Evolutionary conservation across 2,329 filamentous ascomycete genomes (phyloP).

Genomic region (Mycosphaerella sp.): DNA sequence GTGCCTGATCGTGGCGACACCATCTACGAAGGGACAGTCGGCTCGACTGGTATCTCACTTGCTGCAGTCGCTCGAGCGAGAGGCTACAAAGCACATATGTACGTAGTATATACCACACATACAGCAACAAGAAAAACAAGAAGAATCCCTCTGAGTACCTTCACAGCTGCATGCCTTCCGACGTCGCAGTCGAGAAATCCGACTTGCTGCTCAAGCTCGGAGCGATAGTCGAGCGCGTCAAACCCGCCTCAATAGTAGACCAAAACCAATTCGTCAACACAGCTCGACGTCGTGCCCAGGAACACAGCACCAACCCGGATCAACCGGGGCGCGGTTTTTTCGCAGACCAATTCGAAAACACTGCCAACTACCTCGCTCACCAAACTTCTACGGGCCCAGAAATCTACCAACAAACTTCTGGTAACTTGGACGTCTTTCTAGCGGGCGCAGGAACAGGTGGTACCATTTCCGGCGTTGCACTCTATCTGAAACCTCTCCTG

Average conservation of each 20-base stretch:
- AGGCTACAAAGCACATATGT: slow-evolving; percentile 89
- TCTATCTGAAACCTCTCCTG: slow-evolving; percentile 72
- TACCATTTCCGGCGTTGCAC: slow-evolving; percentile 80
- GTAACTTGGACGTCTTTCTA: slow-evolving; percentile 76
- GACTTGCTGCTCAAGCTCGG: slow-evolving; percentile 83
- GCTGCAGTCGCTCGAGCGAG: slow-evolving; percentile 80
- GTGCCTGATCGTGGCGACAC: slow-evolving; percentile 78
- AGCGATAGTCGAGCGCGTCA: slow-evolving; percentile 84
- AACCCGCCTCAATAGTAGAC: slow-evolving; percentile 88
- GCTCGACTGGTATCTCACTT: slow-evolving; percentile 91
- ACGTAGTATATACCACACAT: slow-evolving; percentile 32
- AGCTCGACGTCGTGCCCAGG: slow-evolving; percentile 66
- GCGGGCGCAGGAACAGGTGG: slow-evolving; percentile 92
- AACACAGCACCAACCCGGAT: slow-evolving; percentile 57
- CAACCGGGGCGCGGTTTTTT: slow-evolving; percentile 77
- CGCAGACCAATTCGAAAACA: slow-evolving; percentile 91
- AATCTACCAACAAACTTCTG: slow-evolving; percentile 71
- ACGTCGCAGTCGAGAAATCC: slow-evolving; percentile 83
- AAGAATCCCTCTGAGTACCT: too few relatives aligned
- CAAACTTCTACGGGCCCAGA: slow-evolving; percentile 79
- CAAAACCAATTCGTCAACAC: slow-evolving; percentile 92
- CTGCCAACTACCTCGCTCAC: slow-evolving; percentile 84
- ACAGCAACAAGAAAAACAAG: not conserved
- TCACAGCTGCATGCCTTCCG: slow-evolving; percentile 79
- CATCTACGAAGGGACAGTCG: slow-evolving; percentile 95